Percentiles rank a stretch among this genome's conserved stretches.
Evolutionary conservation across 192 early-diverging fungal genomes (phyloP).

Genomic region (Kickxella alabastrina): DNA sequence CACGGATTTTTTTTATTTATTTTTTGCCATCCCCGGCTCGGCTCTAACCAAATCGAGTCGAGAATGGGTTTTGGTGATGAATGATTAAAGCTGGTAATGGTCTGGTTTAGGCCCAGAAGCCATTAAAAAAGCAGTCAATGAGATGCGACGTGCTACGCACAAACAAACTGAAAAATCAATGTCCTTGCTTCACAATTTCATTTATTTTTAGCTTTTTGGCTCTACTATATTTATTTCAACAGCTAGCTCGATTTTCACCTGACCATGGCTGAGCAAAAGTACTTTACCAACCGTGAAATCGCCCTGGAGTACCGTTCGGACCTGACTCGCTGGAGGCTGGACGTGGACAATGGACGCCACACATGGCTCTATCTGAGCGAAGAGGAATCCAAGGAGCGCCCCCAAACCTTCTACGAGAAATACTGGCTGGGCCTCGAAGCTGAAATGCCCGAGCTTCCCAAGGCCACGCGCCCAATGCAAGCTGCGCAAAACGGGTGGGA

Average conservation of each 20-base stretch:
- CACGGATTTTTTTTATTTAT: too few species aligned
- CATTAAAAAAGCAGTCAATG: too few species aligned
- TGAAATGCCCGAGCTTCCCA: conserved; percentile 52
- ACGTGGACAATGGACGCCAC: conserved; percentile 82
- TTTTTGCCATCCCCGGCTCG: neutral
- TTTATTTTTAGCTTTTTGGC: neutral
- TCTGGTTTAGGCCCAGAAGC: too few species aligned
- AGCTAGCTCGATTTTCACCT: too few species aligned
- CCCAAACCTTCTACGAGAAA: conserved; percentile 74
- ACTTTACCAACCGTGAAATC: conserved; percentile 35
- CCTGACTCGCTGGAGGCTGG: conserved; percentile 80
- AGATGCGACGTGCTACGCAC: too few species aligned
- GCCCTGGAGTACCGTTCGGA: conserved; percentile 59
- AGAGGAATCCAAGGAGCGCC: conserved; percentile 41
- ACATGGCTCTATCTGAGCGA: conserved; percentile 78
- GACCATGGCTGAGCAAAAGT: conserved; percentile 36
- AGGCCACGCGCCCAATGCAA: conserved; percentile 67
- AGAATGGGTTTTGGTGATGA: too few species aligned
- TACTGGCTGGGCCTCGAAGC: conserved; percentile 84
- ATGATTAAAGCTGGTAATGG: too few species aligned
- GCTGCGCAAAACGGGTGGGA: conserved; percentile 88
- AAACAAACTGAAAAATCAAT: too few species aligned
- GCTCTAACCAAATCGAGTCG: too few species aligned
- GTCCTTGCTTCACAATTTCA: too few species aligned
- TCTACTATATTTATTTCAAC: too few species aligned